These are phyloP conservation scores for Daldinia loculata DNA, from an alignment of 495 filamentous ascomycete species.

Conservation along the genomic window DNA sequence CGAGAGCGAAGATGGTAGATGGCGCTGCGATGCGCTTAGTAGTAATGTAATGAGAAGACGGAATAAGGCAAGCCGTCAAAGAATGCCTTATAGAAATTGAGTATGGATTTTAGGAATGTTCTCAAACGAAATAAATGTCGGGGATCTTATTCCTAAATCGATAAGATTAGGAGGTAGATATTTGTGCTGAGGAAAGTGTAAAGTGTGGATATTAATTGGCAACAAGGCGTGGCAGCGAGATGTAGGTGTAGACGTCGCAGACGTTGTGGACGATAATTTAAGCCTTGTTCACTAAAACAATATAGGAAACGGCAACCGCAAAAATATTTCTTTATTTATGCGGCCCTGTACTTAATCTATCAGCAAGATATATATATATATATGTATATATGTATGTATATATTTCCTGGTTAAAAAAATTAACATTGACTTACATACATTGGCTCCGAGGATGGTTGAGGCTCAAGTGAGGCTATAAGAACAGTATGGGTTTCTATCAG, in stretches of 20 bases:
- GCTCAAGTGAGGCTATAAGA: conserved; percentile 7
- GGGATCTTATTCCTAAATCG: background rate
- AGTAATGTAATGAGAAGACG: too few relatives aligned
- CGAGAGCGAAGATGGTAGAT: background rate
- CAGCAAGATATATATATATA: background rate
- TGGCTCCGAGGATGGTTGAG: background rate
- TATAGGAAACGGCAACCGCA: background rate
- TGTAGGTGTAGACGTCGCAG: background rate
- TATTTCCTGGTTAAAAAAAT: too few relatives aligned
- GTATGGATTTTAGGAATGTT: background rate
- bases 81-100: background rate
- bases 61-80: too few relatives aligned
- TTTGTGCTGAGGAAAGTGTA: background rate
- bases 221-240: background rate
- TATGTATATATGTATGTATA: background rate
- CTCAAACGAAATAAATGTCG: background rate
- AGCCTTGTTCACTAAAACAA: background rate
- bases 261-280: background rate
- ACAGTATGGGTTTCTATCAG: background rate
- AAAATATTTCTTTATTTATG: background rate
- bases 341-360: background rate
- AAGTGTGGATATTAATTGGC: background rate
- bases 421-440: conserved; percentile 6
- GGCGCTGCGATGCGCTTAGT: background rate
- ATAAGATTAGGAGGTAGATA: background rate